Base-by-base conservation (phyloP, 2,329 filamentous ascomycete genomes). In the Colletotrichum eleusines region DNA sequence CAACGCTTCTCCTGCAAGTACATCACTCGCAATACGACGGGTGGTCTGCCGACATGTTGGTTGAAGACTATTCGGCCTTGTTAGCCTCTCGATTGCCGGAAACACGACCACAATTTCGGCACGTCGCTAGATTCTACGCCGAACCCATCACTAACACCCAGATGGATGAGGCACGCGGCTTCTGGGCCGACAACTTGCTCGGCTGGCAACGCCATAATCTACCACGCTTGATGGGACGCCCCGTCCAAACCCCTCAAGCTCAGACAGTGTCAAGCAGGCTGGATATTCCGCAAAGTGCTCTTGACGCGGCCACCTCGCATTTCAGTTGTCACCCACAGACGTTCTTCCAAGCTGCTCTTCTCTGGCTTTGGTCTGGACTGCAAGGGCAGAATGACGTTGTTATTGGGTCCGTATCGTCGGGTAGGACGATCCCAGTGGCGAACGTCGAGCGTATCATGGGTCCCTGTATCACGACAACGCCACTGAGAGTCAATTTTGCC, bases 21-120 rank as follows among this genome's bases (percentile, higher is more conserved):
- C 94, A 97, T 77, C 95, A 98, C 80, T 90, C 93, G 0, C 78
- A 97, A 1, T 98, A 97, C 76, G 95, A 98, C 79, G 95, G 94
- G n/a, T 98, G 95, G 95, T 95, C 94, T 0, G 87, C 94, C 76
- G 92, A 97, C 62, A 83, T 95, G 38, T 80, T 97, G 0, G 75
- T 93, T 18, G 82, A 86, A 33, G 94, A 97, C 77, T 81, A 97
- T 5, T 84, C 87, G 5, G 76, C 75, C 0, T 74, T 92, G 1
- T 75, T 92, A 0, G 60, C 62, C 35, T 76, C 78, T 11, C 63
- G 72, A 1, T 18, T 60, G 5, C 72, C 81, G 1, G 46, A 74
- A 0, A 51, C 74, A 1, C 84, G 90, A 35, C 88, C 89, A 0
- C 84, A 89, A 33, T 97, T 93, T 74, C 81, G 84, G 0, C 76